Evolutionary conservation across 164 flowering plant genomes (phyloP).

Genomic region (Pachysandra terminalis): DNA sequence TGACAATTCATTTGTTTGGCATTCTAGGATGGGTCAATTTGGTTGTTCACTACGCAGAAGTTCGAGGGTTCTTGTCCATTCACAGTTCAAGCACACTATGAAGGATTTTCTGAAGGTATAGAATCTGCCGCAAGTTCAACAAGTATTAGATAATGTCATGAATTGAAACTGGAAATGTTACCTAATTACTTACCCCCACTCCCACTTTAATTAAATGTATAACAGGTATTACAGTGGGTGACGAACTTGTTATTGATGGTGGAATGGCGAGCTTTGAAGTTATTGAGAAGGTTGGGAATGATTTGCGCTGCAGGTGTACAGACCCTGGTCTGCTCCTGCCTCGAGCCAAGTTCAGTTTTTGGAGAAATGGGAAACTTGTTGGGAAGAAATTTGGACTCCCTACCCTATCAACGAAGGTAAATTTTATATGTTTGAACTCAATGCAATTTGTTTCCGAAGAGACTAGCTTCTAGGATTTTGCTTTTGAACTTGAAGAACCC

Average conservation of each 20-base stretch:
- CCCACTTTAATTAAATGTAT: not conserved
- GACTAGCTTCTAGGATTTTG: not conserved
- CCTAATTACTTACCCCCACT: not conserved
- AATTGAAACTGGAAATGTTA: not conserved
- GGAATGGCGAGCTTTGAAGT: conserved; percentile 93
- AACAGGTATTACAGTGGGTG: conserved; percentile 71
- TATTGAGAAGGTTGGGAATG: conserved; percentile 68
- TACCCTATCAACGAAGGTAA: conserved; percentile 68
- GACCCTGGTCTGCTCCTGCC: conserved; percentile 84
- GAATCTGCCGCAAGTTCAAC: not conserved
- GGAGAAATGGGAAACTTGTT: conserved; percentile 82
- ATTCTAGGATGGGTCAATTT: conserved; percentile 64
- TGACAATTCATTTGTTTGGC: not conserved
- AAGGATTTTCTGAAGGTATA: conserved; percentile 83
- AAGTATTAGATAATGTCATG: too few relatives aligned
- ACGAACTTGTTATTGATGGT: conserved; percentile 85
- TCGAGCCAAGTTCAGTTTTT: conserved; percentile 84
- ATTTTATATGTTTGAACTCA: not conserved
- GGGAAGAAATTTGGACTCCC: conserved; percentile 51
- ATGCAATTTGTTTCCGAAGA: not conserved
- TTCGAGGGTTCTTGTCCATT: conserved; percentile 60
- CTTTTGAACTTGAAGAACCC: not conserved
- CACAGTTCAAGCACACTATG: conserved; percentile 71
- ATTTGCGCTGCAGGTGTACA: conserved; percentile 67
- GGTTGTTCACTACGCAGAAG: conserved; percentile 63